Evolutionary conservation across 2,329 filamentous ascomycete species (phyloP).

Genomic region (Bisporella sp.): DNA sequence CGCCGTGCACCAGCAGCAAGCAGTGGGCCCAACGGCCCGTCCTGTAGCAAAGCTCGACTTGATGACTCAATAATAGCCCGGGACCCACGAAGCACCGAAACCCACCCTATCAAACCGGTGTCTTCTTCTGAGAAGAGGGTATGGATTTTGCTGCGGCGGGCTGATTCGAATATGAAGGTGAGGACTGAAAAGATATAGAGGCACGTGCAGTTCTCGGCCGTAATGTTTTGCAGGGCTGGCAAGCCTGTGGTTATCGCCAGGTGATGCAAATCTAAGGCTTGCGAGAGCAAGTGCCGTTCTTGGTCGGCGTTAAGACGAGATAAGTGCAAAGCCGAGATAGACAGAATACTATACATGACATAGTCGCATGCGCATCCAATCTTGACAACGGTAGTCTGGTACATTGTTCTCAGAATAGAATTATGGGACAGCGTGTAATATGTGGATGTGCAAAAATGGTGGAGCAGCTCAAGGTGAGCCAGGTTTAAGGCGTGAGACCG

Average conservation of each 20-base stretch:
- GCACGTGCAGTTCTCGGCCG: constrained; percentile 20
- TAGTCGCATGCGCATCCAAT: constrained; percentile 36
- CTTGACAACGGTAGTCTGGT: constrained; percentile 35
- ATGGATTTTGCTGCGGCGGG: constrained; percentile 22
- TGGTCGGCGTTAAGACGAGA: constrained; percentile 30
- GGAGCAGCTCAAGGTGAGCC: constrained; percentile 40
- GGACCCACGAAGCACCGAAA: constrained; percentile 21
- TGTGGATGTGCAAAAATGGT: constrained; percentile 42
- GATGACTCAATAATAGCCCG: background rate
- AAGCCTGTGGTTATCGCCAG: constrained; percentile 16
- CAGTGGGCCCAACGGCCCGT: background rate
- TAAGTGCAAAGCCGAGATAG: constrained; percentile 40
- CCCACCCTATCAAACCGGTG: constrained; percentile 27
- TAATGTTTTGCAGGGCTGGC: constrained; percentile 24
- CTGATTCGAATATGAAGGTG: constrained; percentile 29
- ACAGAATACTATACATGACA: constrained; percentile 38
- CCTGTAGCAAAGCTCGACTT: background rate
- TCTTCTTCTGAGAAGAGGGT: constrained; percentile 27
- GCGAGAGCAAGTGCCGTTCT: constrained; percentile 29
- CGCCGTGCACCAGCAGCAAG: background rate
- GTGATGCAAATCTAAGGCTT: constrained; percentile 29
- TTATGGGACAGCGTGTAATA: constrained; percentile 35
- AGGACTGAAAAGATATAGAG: constrained; percentile 31
- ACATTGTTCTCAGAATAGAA: constrained; percentile 33
- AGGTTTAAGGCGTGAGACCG: background rate